Base-by-base conservation (phyloP, 768 basidiomycete genomes). In the Trametes cingulata region DNA sequence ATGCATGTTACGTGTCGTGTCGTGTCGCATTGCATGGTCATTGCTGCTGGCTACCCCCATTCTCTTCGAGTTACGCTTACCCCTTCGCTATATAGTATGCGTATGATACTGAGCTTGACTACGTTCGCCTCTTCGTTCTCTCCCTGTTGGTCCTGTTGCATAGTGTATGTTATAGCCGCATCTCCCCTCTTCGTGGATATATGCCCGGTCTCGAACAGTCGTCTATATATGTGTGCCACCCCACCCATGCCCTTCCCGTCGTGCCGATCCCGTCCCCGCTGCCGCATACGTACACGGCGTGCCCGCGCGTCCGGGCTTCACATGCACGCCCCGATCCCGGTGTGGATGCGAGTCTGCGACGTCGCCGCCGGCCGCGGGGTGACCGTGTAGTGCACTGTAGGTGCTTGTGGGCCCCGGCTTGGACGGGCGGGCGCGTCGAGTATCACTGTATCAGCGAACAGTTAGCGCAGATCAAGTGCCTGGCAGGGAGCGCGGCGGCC, bases 401-500 rank as follows among this genome's bases (percentile, higher is more conserved):
- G 56, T 57, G 56, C 56, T 50, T 57, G 56, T 57, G 56, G 56
- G 39, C 39, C 19, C 35, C 20, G 37, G 51, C 51, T 40, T 52
- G 51, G 15, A n/a, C 19, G 37, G 36, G 46, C 43, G 15, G n/a
- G 25, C 27, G 25, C 25, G 40, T 20, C 8, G 6, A 27, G 45
- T 8, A 24, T 19, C 45, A 24, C 6, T 10, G 45, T 8, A 24
- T 19, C 45, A 24, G 29, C 29, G 29, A 33, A 10, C 29, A n/a
- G n/a, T n/a, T n/a, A n/a, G 29, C 29, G 29, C 29, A 10, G 29
- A 10, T 33, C 29, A 33, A 33, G 42, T 24, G 45, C 7, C 29
- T n/a, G 33, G 2, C 19, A 20, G 49, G 49, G 19, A 6, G 15
- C 12, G 35, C 35, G 35, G 19, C 49, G 6, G 15, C 45, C 20